Evolutionary conservation across 331 rosid species (phyloP).

Genomic region (Telfairia occidentalis): DNA sequence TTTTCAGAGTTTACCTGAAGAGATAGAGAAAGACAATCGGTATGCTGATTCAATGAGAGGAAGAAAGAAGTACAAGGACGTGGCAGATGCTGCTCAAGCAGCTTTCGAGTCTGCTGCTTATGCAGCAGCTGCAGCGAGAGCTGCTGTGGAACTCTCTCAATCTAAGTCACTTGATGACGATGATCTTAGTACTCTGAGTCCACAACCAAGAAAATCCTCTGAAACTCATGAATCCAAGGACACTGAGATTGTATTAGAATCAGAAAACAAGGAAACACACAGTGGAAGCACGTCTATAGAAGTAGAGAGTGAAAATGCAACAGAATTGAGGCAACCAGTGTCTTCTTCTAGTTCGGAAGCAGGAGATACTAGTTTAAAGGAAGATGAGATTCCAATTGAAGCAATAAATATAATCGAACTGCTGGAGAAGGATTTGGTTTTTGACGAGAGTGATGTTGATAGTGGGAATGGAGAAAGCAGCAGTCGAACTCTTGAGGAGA

Average conservation of each 20-base stretch:
- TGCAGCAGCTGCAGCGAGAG: constrained; percentile 82
- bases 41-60: constrained; percentile 33
- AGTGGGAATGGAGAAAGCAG: constrained; percentile 29
- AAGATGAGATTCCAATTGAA: constrained; percentile 15
- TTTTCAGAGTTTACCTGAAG: constrained; percentile 21
- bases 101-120: constrained; percentile 84
- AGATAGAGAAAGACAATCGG: constrained; percentile 25
- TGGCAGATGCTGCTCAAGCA: constrained; percentile 91
- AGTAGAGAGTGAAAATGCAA: constrained; percentile 6
- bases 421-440: constrained; percentile 16
- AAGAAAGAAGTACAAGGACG: constrained; percentile 51
- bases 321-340: constrained; percentile 6
- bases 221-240: constrained; percentile 15
- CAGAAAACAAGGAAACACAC: constrained; percentile 17
- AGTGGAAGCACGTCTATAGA: constrained; percentile 11
- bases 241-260: constrained; percentile 11
- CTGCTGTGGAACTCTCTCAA: constrained; percentile 60
- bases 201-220: constrained; percentile 17
- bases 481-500: constrained; percentile 16
- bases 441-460: constrained; percentile 12
- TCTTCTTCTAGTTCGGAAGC: constrained; percentile 30
- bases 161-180: constrained; percentile 40
- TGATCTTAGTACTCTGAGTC: constrained; percentile 32
- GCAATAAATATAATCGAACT: constrained; percentile 24
- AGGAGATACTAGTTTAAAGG: constrained; percentile 21